Evolutionary conservation across 1,284 basidiomycete species (phyloP).

Genomic region (Cryptococcus jaspeensis): DNA sequence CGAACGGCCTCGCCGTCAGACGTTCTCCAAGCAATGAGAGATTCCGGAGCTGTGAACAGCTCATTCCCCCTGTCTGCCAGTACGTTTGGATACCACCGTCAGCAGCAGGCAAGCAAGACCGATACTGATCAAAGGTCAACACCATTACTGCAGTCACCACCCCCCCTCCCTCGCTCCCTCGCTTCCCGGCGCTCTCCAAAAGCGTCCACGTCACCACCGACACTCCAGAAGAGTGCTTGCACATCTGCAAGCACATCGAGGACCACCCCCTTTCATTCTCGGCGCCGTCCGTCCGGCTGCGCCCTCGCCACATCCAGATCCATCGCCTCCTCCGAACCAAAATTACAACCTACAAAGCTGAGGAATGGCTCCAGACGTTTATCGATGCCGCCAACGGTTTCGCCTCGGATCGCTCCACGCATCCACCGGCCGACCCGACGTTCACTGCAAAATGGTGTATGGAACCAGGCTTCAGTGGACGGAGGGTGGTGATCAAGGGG

Average conservation of each 20-base stretch:
- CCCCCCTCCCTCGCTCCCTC: constrained; percentile 20
- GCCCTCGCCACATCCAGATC: neutral
- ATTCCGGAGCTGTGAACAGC: constrained; percentile 21
- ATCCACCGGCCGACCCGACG: neutral
- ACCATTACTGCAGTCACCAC: constrained; percentile 21
- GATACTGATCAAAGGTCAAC: neutral
- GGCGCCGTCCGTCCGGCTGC: constrained; percentile 1
- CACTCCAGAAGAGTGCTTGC: constrained; percentile 2
- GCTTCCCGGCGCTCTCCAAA: constrained; percentile 15
- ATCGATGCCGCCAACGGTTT: too few relatives aligned
- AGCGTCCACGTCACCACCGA: constrained; percentile 23
- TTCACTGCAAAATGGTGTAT: constrained; percentile 17
- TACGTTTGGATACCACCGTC: constrained; percentile 14
- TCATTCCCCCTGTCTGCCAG: constrained; percentile 23
- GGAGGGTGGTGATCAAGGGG: constrained; percentile 23
- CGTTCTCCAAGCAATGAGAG: constrained; percentile 22
- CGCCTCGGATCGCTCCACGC: too few relatives aligned
- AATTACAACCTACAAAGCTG: too few relatives aligned
- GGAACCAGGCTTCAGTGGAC: constrained; percentile 8
- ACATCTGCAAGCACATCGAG: constrained; percentile 13
- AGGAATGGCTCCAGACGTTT: too few relatives aligned
- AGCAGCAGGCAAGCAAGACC: neutral
- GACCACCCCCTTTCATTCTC: constrained; percentile 9
- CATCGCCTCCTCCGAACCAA: too few relatives aligned
- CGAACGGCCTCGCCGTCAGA: constrained; percentile 21